phyloP scores from a whole-genome alignment of 257 asterid species.

The Solanum megistacrolobum region DNA sequence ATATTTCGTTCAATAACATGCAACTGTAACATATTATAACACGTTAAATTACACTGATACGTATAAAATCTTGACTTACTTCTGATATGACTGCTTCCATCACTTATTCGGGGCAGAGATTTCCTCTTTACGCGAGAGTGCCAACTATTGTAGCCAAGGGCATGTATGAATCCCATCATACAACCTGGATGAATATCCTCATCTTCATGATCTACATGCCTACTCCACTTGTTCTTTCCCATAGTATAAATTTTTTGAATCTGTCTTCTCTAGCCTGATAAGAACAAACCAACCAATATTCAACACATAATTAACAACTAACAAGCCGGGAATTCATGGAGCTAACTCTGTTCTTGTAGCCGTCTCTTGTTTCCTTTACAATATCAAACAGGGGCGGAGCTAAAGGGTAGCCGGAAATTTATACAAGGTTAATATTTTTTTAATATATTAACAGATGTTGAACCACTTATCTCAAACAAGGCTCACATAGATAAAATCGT shows the following conservation, averaged over 20 bases:
- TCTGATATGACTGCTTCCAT: conserved; percentile 4
- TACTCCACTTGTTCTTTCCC: conserved; percentile 39
- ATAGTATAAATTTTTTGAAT: conserved; percentile 1
- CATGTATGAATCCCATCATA: conserved; percentile 55
- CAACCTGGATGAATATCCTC: conserved; percentile 37
- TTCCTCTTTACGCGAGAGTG: conserved; percentile 30
- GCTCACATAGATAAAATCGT: background rate
- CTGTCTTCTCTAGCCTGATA: background rate
- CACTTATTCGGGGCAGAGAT: conserved; percentile 19
- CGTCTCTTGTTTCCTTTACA: background rate
- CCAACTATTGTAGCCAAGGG: conserved; percentile 49
- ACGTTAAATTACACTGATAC: background rate
- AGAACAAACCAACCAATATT: background rate
- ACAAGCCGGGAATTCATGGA: background rate
- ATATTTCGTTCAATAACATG: background rate
- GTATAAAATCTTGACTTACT: conserved; percentile 9
- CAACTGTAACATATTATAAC: background rate
- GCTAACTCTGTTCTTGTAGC: background rate
- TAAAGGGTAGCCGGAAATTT: background rate
- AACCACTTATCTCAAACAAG: background rate
- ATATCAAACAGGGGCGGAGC: background rate
- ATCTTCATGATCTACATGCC: conserved; percentile 17
- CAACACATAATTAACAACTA: background rate
- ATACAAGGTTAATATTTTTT: background rate
- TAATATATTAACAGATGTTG: background rate